Evolutionary conservation across 768 basidiomycete genomes (phyloP).

Genomic region (Amanita brunnescens): DNA sequence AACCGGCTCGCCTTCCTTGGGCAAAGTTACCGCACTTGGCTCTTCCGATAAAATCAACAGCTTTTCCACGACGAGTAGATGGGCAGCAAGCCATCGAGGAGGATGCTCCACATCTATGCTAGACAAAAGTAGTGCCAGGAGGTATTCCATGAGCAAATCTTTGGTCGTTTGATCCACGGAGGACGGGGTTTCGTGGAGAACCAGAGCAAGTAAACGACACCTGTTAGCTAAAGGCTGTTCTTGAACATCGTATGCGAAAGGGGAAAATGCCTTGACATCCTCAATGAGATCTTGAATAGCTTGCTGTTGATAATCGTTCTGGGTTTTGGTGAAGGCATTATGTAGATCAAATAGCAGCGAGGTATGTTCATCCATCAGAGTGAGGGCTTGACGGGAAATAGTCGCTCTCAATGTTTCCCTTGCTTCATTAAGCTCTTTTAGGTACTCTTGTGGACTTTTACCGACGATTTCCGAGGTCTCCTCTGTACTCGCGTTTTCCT

Average conservation of each 20-base stretch:
- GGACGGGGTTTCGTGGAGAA: conserved; percentile 66
- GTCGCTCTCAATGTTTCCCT: conserved; percentile 58
- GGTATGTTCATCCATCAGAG: conserved; percentile 79
- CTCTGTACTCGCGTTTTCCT: conserved; percentile 1
- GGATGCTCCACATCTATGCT: conserved; percentile 46
- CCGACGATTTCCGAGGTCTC: conserved; percentile 15
- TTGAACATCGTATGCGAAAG: conserved; percentile 54
- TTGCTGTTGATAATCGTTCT: conserved; percentile 48
- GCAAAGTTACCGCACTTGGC: conserved; percentile 53
- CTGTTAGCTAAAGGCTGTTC: conserved; percentile 76
- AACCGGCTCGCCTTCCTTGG: conserved; percentile 64
- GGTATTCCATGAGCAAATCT: conserved; percentile 53
- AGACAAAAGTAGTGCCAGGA: conserved; percentile 60
- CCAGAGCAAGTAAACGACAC: conserved; percentile 77
- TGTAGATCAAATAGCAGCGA: conserved; percentile 86
- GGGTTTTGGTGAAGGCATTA: conserved; percentile 65
- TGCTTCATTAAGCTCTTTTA: conserved; percentile 52
- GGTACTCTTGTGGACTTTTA: conserved; percentile 56
- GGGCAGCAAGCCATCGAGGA: conserved; percentile 84
- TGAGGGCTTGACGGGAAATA: conserved; percentile 62
- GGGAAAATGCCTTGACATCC: conserved; percentile 64
- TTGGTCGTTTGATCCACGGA: conserved; percentile 46
- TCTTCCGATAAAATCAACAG: conserved; percentile 71
- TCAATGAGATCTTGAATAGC: conserved; percentile 69
- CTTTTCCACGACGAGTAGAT: conserved; percentile 79